These are phyloP conservation scores for Holtermanniella nyarrowii DNA, from an alignment of 768 basidiomycete genomes.

Conservation along the genomic window DNA sequence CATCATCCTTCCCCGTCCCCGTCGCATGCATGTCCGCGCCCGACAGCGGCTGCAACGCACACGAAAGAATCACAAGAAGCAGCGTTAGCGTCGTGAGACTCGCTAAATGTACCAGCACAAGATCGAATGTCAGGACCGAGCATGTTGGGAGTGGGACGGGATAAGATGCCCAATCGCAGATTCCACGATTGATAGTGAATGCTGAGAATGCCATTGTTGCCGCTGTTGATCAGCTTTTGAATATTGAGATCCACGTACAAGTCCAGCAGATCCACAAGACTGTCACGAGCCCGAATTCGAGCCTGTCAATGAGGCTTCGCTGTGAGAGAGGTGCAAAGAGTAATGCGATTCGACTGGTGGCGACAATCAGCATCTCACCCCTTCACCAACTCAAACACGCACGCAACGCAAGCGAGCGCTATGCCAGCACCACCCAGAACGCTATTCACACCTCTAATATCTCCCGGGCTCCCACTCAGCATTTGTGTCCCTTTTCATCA, in stretches of 20 bases:
- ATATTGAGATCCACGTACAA: conserved; percentile 10
- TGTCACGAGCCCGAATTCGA: conserved; percentile 24
- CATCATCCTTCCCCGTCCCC: conserved; percentile 5
- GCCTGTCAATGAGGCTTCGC: conserved; percentile 20
- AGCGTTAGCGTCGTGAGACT: conserved; percentile 17
- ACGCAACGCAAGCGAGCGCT: background rate
- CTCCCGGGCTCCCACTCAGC: background rate
- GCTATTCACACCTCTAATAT: background rate
- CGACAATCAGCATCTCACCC: no score
- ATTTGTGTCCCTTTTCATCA: background rate
- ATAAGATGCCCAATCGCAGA: conserved; percentile 13
- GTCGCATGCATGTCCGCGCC: background rate
- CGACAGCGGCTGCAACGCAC: conserved; percentile 9
- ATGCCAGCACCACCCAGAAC: background rate
- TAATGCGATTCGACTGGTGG: no score
- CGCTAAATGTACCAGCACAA: conserved; percentile 21
- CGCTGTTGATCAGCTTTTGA: conserved; percentile 14
- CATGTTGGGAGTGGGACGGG: conserved; percentile 16
- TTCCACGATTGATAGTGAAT: conserved; percentile 16
- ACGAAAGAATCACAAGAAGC: conserved; percentile 24
- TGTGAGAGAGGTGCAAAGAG: conserved; percentile 4
- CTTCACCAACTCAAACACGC: background rate
- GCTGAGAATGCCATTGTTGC: conserved; percentile 32
- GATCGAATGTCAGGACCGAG: conserved; percentile 27
- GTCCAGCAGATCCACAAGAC: conserved; percentile 35